Conservation (phyloP, 345 rosid genomes). For the Clarkia xantiana region DNA sequence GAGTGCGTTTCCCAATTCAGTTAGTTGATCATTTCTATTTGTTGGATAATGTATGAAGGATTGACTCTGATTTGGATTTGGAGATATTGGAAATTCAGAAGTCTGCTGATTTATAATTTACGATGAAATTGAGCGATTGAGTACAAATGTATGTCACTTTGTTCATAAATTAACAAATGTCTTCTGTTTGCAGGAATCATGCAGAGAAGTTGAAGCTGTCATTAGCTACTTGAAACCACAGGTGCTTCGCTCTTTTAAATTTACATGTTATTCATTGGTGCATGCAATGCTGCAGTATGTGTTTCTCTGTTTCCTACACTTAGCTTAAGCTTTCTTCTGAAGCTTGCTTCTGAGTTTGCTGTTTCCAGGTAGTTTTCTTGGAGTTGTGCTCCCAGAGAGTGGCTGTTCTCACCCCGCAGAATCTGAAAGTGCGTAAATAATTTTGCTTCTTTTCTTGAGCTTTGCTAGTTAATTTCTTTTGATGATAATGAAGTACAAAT, state of each 20-base stretch:
- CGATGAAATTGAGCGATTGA: not conserved
- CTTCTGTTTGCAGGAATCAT: constrained; percentile 54
- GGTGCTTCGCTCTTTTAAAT: constrained; percentile 31
- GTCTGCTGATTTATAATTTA: not conserved
- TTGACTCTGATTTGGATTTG: not conserved
- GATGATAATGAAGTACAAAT: too few species aligned
- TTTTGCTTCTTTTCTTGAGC: too few species aligned
- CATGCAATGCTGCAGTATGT: too few species aligned
- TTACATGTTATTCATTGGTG: too few species aligned
- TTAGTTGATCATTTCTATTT: not conserved
- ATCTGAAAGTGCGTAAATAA: constrained; percentile 40
- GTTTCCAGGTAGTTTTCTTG: constrained; percentile 73
- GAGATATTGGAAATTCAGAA: too few species aligned
- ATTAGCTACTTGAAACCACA: constrained; percentile 70
- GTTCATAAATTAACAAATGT: not conserved
- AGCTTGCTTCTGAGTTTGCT: constrained; percentile 12
- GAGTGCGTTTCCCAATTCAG: not conserved
- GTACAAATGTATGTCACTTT: not conserved
- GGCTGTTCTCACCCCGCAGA: constrained; percentile 65
- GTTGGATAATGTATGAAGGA: not conserved
- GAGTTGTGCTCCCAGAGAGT: constrained; percentile 84
- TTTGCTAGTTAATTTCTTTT: not conserved
- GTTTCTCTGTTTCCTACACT: too few species aligned
- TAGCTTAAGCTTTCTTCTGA: constrained; percentile 1
- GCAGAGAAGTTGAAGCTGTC: constrained; percentile 70